Conservation (phyloP, 2,329 filamentous ascomycete species). For the Diaporthe australafricana region DNA sequence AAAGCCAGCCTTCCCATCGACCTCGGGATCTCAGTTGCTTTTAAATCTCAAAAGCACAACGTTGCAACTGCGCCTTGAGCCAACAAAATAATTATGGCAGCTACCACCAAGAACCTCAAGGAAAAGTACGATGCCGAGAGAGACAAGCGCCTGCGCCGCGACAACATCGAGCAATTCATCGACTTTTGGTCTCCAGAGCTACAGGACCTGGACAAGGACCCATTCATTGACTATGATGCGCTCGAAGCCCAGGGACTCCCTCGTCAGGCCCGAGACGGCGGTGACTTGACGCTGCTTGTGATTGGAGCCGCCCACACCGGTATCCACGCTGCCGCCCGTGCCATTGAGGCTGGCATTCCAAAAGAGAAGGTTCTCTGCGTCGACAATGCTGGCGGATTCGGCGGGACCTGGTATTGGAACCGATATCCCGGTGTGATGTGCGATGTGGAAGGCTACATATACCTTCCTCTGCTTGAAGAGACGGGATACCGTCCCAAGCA, state of each 20-base stretch:
- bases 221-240: constrained; percentile 9
- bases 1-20: background rate
- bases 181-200: constrained; percentile 7
- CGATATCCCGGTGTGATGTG: constrained; percentile 52
- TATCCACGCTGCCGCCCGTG: background rate
- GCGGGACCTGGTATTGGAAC: constrained; percentile 46
- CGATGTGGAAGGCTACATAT: constrained; percentile 40
- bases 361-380: background rate
- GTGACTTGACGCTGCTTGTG: background rate
- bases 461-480: constrained; percentile 30
- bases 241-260: background rate
- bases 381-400: constrained; percentile 15
- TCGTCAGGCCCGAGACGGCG: background rate
- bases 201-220: background rate
- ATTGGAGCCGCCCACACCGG: background rate
- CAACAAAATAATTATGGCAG: background rate
- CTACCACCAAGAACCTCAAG: background rate
- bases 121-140: constrained; percentile 2
- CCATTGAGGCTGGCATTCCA: constrained; percentile 3
- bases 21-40: background rate
- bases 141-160: background rate
- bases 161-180: background rate
- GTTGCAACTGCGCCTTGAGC: too few relatives aligned
- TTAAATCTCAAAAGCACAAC: background rate
- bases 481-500: constrained; percentile 1